Evolutionary conservation across 2,329 filamentous ascomycete species (phyloP).

Genomic region (Aspergillus sp.): DNA sequence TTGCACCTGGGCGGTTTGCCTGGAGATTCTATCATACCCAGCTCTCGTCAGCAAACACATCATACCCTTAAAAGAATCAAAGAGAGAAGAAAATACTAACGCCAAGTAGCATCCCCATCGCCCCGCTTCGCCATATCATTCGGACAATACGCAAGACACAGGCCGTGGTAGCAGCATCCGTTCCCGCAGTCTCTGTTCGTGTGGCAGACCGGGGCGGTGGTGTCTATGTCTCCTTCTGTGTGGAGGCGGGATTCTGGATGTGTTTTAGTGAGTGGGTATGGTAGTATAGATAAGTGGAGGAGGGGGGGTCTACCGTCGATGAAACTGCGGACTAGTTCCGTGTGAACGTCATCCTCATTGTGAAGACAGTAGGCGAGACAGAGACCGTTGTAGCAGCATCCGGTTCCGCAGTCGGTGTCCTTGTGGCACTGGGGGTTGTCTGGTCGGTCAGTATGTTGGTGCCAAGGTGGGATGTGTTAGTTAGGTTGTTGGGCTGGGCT

Average conservation of each 20-base stretch:
- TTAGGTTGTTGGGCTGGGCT: background rate
- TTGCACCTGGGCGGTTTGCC: too few relatives aligned
- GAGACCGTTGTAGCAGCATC: conserved; percentile 10
- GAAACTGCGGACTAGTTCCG: background rate
- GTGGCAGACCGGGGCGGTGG: background rate
- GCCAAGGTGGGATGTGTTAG: background rate
- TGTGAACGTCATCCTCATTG: background rate
- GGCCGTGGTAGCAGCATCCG: background rate
- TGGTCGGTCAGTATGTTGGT: background rate
- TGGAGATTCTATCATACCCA: too few relatives aligned
- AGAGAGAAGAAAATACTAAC: background rate
- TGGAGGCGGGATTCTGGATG: background rate
- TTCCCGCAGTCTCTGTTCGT: background rate
- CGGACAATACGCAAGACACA: background rate
- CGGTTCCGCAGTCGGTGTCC: conserved; percentile 6
- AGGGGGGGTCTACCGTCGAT: background rate
- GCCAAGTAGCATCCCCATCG: too few relatives aligned
- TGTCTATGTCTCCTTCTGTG: background rate
- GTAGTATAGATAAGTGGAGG: too few relatives aligned
- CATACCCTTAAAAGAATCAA: too few relatives aligned
- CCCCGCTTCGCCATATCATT: background rate
- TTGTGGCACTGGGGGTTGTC: conserved; percentile 5
- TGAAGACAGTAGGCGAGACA: conserved; percentile 3
- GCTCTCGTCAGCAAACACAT: too few relatives aligned
- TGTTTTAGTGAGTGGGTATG: background rate